phyloP scores from a whole-genome alignment of 2,329 filamentous ascomycete species.

The Cladosporium austrohemisphaericum region DNA sequence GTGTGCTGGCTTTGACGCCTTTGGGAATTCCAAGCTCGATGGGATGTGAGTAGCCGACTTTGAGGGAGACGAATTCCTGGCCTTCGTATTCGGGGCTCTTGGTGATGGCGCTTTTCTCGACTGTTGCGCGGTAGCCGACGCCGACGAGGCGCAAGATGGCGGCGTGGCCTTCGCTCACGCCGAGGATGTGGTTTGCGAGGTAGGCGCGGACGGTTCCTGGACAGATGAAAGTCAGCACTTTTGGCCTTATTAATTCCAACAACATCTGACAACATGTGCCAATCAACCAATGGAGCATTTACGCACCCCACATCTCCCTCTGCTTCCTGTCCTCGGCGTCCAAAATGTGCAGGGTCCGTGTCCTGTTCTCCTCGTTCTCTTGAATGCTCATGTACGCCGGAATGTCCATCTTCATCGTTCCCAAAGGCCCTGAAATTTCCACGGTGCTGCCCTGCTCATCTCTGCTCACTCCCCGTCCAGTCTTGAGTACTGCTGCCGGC shows the following conservation, averaged over 20 bases:
- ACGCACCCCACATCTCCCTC: constrained; percentile 91
- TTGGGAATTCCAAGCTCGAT: constrained; percentile 81
- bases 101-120: constrained; percentile 72
- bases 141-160: constrained; percentile 89
- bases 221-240: background rate
- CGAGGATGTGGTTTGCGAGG: constrained; percentile 83
- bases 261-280: background rate
- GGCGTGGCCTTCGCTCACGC: constrained; percentile 93
- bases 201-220: constrained; percentile 85
- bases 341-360: constrained; percentile 65
- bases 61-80: constrained; percentile 85
- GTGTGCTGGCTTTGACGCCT: constrained; percentile 80
- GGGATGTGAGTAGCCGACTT: constrained; percentile 94
- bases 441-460: constrained; percentile 41
- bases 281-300: constrained; percentile 3
- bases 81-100: constrained; percentile 66
- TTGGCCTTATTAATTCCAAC: background rate
- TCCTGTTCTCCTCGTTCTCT: constrained; percentile 60
- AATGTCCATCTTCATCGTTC: constrained; percentile 72
- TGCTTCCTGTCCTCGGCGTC: constrained; percentile 69
- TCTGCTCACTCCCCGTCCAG: constrained; percentile 1
- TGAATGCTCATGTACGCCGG: constrained; percentile 72
- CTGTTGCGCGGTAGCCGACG: constrained; percentile 87
- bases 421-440: constrained; percentile 76
- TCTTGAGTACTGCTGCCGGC: background rate